These are phyloP conservation scores for Cardamine resedifolia DNA, from an alignment of 345 rosid genomes.

Conservation along the genomic window DNA sequence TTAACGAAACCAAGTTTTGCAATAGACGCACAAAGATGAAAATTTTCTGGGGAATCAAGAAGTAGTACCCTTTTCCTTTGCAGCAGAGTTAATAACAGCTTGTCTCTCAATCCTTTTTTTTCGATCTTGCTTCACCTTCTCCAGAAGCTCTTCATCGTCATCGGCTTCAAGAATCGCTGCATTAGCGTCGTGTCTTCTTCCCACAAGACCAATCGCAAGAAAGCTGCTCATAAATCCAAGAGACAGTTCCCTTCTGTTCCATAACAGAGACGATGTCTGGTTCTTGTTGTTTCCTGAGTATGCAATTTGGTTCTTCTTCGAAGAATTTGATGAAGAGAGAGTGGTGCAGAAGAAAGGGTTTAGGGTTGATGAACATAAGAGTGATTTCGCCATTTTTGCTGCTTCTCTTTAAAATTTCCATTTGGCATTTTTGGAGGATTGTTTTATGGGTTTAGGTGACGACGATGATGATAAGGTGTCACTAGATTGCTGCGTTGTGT, in stretches of 20 bases:
- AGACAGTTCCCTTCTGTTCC: conserved; percentile 56
- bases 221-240: conserved; percentile 51
- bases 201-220: conserved; percentile 42
- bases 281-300: conserved; percentile 36
- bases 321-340: conserved; percentile 10
- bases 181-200: conserved; percentile 42
- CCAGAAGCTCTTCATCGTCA: conserved; percentile 84
- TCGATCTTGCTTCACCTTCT: conserved; percentile 81
- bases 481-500: conserved; percentile 22
- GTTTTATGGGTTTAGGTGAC: conserved; percentile 9
- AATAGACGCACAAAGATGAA: not conserved
- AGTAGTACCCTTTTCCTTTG: conserved; percentile 63
- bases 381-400: conserved; percentile 31
- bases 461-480: conserved; percentile 33
- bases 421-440: conserved; percentile 1
- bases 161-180: conserved; percentile 93
- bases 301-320: conserved; percentile 34
- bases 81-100: conserved; percentile 65
- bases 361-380: conserved; percentile 28
- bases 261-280: conserved; percentile 35
- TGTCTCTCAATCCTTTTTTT: conserved; percentile 89
- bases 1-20: conserved; percentile 5
- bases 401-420: not conserved
- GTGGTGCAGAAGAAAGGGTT: conserved; percentile 21
- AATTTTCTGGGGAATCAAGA: not conserved